phyloP scores from a whole-genome alignment of 768 basidiomycete species.

The Suillus occidentalis region DNA sequence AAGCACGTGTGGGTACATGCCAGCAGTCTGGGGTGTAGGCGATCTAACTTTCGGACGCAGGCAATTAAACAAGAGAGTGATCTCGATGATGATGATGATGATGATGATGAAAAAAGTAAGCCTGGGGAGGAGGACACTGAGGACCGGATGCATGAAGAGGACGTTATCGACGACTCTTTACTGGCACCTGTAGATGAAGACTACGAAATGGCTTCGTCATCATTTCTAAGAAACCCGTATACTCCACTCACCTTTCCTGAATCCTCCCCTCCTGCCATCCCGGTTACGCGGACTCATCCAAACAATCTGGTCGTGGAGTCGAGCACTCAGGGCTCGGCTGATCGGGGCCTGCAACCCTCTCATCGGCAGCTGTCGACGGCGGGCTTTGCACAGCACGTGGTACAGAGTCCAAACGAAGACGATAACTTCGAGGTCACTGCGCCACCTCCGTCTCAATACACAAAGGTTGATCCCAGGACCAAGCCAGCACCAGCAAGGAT shows the following conservation, averaged over 20 bases:
- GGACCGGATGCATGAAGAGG: background rate
- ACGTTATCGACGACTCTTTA: background rate
- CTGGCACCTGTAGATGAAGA: background rate
- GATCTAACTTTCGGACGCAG: background rate
- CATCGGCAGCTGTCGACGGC: background rate
- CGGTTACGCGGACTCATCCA: background rate
- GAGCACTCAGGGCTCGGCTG: background rate
- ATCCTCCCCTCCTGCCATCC: background rate
- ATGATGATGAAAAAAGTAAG: no score
- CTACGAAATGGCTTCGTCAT: background rate
- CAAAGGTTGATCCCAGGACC: background rate
- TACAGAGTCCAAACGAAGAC: background rate
- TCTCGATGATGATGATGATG: background rate
- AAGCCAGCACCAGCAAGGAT: background rate
- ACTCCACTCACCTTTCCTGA: background rate
- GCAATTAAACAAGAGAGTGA: background rate
- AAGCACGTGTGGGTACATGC: background rate
- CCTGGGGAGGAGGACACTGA: background rate
- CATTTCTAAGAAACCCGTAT: background rate
- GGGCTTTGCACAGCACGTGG: background rate
- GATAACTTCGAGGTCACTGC: background rate
- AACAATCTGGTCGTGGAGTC: background rate
- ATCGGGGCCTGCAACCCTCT: background rate
- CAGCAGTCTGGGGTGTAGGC: background rate
- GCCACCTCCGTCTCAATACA: background rate